These are phyloP conservation scores for Fragaria nilgerrensis DNA, from an alignment of 306 rosid genomes.

Conservation along the genomic window DNA sequence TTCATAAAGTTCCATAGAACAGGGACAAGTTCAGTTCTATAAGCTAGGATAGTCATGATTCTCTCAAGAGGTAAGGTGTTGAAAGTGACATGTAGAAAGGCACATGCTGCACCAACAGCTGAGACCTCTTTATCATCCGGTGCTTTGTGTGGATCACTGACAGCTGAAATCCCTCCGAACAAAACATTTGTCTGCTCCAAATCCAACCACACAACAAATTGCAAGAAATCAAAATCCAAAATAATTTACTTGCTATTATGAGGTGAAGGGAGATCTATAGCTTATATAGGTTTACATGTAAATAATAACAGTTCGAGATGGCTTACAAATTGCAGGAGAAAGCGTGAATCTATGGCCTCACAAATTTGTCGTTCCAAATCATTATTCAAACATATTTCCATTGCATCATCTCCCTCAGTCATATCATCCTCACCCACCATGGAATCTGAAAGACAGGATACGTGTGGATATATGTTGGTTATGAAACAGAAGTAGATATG, in stretches of 20 bases:
- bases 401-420: constrained; percentile 52
- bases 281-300: neutral
- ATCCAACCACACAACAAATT: neutral
- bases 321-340: constrained; percentile 85
- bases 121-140: constrained; percentile 74
- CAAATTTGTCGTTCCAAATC: constrained; percentile 76
- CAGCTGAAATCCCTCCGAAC: constrained; percentile 67
- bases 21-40: constrained; percentile 90
- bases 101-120: constrained; percentile 90
- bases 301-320: constrained; percentile 17
- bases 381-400: constrained; percentile 53
- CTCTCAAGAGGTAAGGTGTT: constrained; percentile 76
- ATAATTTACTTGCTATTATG: constrained; percentile 15
- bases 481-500: neutral
- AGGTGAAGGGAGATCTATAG: constrained; percentile 13
- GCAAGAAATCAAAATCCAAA: neutral
- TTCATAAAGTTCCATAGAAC: constrained; percentile 95
- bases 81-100: constrained; percentile 80
- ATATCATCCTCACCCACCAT: constrained; percentile 64
- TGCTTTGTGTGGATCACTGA: constrained; percentile 40
- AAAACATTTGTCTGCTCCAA: constrained; percentile 66
- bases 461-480: neutral
- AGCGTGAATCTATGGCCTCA: constrained; percentile 69
- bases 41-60: constrained; percentile 91
- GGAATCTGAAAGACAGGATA: constrained; percentile 48